Conservation (phyloP, 805 yeast genomes). For the Saccharomycopsis fodiens region DNA sequence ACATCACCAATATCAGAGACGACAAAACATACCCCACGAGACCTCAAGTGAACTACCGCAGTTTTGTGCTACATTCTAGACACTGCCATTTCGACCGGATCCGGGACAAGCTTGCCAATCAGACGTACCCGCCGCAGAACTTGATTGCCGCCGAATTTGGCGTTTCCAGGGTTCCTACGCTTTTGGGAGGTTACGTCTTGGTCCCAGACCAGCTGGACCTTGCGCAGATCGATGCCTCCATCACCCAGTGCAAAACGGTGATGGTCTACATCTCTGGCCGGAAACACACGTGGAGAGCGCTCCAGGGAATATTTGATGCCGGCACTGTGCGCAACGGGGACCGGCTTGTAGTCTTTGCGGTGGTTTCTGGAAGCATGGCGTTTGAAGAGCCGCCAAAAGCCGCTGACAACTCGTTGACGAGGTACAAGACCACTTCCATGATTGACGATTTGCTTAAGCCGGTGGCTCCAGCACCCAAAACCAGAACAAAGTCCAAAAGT, state of each 20-base stretch:
- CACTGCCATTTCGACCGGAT: conserved; percentile 11
- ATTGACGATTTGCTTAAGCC: conserved; percentile 15
- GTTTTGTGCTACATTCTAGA: conserved; percentile 16
- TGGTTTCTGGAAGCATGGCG: conserved; percentile 30
- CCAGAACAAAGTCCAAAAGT: not conserved
- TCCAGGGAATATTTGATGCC: conserved; percentile 53
- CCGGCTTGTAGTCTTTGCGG: conserved; percentile 51
- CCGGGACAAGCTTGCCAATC: not conserved
- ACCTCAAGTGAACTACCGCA: conserved; percentile 18
- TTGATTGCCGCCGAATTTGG: conserved; percentile 1
- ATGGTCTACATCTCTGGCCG: conserved; percentile 64
- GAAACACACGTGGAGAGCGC: conserved; percentile 71
- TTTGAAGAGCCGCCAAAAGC: conserved; percentile 5
- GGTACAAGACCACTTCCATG: conserved; percentile 20
- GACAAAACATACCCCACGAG: conserved; percentile 17
- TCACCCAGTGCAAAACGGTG: conserved; percentile 28
- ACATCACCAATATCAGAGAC: conserved; percentile 17
- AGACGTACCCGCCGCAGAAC: conserved; percentile 8
- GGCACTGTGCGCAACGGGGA: conserved; percentile 57
- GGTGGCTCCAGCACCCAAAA: conserved; percentile 1
- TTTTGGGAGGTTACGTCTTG: conserved; percentile 2
- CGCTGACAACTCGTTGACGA: conserved; percentile 4
- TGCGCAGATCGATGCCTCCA: conserved; percentile 3
- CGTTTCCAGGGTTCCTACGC: not conserved
- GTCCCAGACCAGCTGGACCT: not conserved